These are phyloP conservation scores for Cryomyces antarcticus DNA, from an alignment of 495 filamentous ascomycete genomes.

Conservation along the genomic window DNA sequence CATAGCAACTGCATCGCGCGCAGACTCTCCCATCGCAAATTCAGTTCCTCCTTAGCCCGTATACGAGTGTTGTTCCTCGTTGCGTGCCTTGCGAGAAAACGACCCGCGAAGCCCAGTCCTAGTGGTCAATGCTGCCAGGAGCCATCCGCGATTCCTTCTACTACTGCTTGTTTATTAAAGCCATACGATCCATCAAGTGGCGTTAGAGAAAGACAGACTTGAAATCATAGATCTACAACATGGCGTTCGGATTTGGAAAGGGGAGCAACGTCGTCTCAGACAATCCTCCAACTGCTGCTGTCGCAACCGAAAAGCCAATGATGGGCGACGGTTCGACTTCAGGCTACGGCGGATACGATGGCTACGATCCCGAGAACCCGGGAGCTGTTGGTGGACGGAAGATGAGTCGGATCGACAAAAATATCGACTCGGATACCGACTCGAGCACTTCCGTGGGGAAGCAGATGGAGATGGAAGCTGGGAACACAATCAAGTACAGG, in stretches of 20 bases:
- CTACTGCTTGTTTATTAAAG: conserved; percentile 16
- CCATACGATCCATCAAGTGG: conserved; percentile 30
- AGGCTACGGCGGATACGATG: not conserved
- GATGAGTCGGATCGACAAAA: conserved; percentile 14
- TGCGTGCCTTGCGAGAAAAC: conserved; percentile 1
- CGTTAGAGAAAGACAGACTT: conserved; percentile 14
- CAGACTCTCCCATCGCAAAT: no score
- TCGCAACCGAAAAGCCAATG: not conserved
- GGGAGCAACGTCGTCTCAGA: not conserved
- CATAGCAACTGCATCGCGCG: no score
- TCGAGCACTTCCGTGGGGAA: conserved; percentile 34
- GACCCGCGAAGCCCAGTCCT: not conserved
- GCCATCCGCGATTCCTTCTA: conserved; percentile 16
- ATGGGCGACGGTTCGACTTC: not conserved
- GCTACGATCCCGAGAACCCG: conserved; percentile 10
- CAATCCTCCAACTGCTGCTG: not conserved
- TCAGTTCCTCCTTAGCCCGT: not conserved
- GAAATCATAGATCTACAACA: not conserved
- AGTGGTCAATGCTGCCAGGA: conserved; percentile 26
- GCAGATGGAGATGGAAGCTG: conserved; percentile 61
- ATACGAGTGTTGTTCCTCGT: conserved; percentile 2
- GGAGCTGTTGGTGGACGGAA: conserved; percentile 4
- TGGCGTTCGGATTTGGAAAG: not conserved
- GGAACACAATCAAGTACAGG: conserved; percentile 63
- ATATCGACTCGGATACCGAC: conserved; percentile 19